Conservation (phyloP, 2,329 filamentous ascomycete species). For the Apiospora hydei region DNA sequence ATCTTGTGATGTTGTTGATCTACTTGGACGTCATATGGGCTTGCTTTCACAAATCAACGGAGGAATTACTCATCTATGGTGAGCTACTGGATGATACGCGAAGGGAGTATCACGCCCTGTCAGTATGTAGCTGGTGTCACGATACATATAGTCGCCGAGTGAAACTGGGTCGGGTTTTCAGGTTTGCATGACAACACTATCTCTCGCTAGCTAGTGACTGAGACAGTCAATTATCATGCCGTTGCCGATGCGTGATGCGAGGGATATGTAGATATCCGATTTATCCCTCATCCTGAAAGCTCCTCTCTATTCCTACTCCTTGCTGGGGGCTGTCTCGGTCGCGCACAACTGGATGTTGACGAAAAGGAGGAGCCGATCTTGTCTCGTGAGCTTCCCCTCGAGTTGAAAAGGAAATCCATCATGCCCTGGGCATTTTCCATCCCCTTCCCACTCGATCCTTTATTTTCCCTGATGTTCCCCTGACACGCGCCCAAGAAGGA, state of each 20-base stretch:
- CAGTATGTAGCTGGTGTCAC: background rate
- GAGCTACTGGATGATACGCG: no score
- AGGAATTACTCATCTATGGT: no score
- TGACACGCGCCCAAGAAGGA: background rate
- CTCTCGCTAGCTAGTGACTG: background rate
- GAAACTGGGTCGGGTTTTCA: background rate
- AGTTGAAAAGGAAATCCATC: no score
- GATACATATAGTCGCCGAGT: background rate
- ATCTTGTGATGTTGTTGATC: background rate
- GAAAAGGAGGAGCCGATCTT: background rate
- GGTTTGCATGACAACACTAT: no score
- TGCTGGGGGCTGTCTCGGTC: no score
- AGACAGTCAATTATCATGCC: background rate
- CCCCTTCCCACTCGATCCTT: background rate
- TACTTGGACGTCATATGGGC: background rate
- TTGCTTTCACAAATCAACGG: background rate
- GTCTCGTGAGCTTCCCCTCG: background rate
- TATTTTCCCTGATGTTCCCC: background rate
- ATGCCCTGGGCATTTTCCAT: no score
- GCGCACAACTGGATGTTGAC: background rate
- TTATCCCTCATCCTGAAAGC: background rate
- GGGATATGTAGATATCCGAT: background rate
- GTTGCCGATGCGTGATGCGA: background rate
- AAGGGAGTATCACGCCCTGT: background rate
- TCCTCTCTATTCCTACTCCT: background rate